Base-by-base conservation (phyloP, 148 eudicot species). In the Vaccinium darrowii region DNA sequence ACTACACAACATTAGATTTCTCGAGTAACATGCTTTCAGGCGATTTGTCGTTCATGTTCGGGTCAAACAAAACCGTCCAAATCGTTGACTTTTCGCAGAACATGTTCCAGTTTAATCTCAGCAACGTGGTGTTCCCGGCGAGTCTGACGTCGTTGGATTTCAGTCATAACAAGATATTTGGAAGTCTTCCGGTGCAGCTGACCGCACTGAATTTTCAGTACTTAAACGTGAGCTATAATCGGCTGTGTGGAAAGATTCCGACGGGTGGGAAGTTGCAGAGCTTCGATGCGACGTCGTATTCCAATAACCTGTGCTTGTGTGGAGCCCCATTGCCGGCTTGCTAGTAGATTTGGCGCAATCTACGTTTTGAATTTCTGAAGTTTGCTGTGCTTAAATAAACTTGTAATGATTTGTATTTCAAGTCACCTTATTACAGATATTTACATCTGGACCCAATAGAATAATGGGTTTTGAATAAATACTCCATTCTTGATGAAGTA, bases 261-360 rank as follows among this genome's bases (percentile, higher is more conserved):
- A 80, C 81, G 0, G 87, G 91, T 8, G 91, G 91, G 58, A 56
- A 23, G 36, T 8, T 89, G 76, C 90, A 87, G 30, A 21, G 76
- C 9, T 88, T 90, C 16, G 92, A 88, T 57, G 6, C 43, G 56
- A 57, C 63, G 5, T 43, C 71, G 1, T 93, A 83, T 74, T 67
- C 73, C 69, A 91, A 92, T 79, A 93, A 92, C 86, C 85, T 77
- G 82, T 92, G 96, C 85, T 86, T 93, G 84, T 93, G 93, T 84
- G 95, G 90, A 2, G 53, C 90, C 33, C 94, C 95, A 9, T 79
- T 92, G 79, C 86, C 91, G 16, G 69, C 85, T 33, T 87, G 89
- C 52, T 50, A 81, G 63, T 50, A 50, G 8, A 33, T 33, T 33
- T 33, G 36, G 36, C 36, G 36, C 36, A 33, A 33, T 33, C 36